phyloP scores from a whole-genome alignment of 2,329 filamentous ascomycete genomes.

The Penicillium capsulatum region DNA sequence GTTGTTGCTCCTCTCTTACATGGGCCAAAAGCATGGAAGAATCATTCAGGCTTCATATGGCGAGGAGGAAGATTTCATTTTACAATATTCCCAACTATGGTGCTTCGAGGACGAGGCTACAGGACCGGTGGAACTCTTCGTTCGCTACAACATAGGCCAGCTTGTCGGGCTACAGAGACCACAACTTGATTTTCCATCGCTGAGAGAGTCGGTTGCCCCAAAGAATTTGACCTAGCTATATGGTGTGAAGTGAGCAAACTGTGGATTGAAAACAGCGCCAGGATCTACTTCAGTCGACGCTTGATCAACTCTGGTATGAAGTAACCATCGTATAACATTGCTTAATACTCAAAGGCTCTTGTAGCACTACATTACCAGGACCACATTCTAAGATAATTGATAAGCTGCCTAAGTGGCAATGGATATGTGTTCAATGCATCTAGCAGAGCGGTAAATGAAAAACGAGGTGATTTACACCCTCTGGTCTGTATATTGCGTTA shows the following conservation, averaged over 20 bases:
- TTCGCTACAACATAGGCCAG: slow-evolving; percentile 7
- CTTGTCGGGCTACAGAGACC: slow-evolving; percentile 11
- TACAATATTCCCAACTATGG: slow-evolving; percentile 5
- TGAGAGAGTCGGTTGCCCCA: slow-evolving; percentile 1
- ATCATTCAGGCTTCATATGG: slow-evolving; percentile 6
- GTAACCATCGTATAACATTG: too few relatives aligned
- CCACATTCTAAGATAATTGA: too few relatives aligned
- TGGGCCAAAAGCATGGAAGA: slow-evolving; percentile 7
- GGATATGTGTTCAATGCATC: too few relatives aligned
- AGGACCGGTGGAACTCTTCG: slow-evolving; percentile 11
- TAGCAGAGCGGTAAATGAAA: too few relatives aligned
- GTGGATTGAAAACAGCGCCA: too few relatives aligned
- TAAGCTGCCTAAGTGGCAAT: neutral
- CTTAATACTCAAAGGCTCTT: too few relatives aligned
- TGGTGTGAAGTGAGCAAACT: too few relatives aligned
- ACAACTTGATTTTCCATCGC: slow-evolving; percentile 1
- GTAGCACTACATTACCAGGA: too few relatives aligned
- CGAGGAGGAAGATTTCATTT: neutral
- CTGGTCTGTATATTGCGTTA: too few relatives aligned
- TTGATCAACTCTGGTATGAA: too few relatives aligned
- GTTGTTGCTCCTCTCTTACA: slow-evolving; percentile 5
- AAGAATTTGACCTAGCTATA: slow-evolving; percentile 3
- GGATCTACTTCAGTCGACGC: too few relatives aligned
- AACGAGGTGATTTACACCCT: too few relatives aligned
- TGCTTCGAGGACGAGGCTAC: slow-evolving; percentile 10